A percentile compares a stretch with the other conserved stretches of the same genome.
Conservation (phyloP, 1,284 basidiomycete species). For the Apiotrichum porosum region DNA sequence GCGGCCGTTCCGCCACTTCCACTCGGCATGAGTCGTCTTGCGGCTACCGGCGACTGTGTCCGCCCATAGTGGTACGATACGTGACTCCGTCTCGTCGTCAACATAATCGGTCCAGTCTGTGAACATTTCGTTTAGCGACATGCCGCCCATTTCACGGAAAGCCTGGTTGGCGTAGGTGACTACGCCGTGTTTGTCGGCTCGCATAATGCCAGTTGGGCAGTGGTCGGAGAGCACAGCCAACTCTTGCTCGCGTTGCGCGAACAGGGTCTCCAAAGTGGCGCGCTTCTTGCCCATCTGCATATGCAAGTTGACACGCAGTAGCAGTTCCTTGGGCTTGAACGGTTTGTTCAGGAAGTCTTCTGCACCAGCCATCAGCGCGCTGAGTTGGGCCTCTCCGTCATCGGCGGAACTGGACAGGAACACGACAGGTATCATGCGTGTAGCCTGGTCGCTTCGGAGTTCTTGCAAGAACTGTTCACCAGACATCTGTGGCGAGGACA, state of each 20-base stretch:
- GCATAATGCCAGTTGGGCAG: constrained; percentile 40
- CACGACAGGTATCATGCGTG: constrained; percentile 28
- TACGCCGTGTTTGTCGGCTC: constrained; percentile 22
- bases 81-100: constrained; percentile 14
- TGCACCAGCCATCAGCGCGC: constrained; percentile 46
- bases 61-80: background rate
- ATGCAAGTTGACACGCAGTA: constrained; percentile 47
- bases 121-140: constrained; percentile 20
- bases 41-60: constrained; percentile 7
- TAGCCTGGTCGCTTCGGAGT: constrained; percentile 19
- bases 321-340: constrained; percentile 47
- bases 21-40: constrained; percentile 21
- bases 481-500: constrained; percentile 45
- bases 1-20: constrained; percentile 39
- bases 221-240: constrained; percentile 43
- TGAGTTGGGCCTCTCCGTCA: constrained; percentile 32
- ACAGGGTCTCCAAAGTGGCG: constrained; percentile 34
- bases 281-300: constrained; percentile 45
- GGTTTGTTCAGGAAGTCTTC: constrained; percentile 48
- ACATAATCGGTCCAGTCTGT: constrained; percentile 21
- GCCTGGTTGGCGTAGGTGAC: constrained; percentile 36
- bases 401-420: constrained; percentile 30
- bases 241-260: constrained; percentile 35
- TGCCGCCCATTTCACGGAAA: constrained; percentile 18
- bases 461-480: constrained; percentile 30